phyloP scores from a whole-genome alignment of 179 eudicot species.

The Patellifolia procumbens region DNA sequence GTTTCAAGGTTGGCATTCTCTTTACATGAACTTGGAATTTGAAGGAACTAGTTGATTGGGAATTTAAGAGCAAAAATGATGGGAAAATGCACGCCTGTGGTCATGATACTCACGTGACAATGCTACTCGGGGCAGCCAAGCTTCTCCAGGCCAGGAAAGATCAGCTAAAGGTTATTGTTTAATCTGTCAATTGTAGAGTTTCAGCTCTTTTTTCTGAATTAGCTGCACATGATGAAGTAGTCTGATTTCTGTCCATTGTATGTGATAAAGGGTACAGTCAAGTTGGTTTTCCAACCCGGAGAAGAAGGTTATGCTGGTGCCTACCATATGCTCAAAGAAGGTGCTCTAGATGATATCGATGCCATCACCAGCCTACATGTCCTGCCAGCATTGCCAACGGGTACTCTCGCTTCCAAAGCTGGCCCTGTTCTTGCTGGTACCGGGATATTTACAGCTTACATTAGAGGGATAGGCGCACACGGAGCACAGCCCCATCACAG shows the following conservation, averaged over 20 bases:
- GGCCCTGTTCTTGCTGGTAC: conserved; percentile 31
- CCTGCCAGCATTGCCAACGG: too few species aligned
- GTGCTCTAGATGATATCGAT: conserved; percentile 19
- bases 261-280: conserved; percentile 49
- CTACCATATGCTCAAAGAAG: conserved; percentile 49
- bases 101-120: conserved; percentile 51
- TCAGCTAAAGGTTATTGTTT: conserved; percentile 36
- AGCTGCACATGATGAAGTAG: background rate
- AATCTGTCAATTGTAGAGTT: background rate
- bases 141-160: conserved; percentile 36
- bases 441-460: too few species aligned
- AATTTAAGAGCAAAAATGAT: conserved; percentile 41
- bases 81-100: conserved; percentile 61
- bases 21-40: conserved; percentile 2
- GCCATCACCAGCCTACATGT: too few species aligned
- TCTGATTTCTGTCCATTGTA: background rate
- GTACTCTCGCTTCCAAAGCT: background rate
- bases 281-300: conserved; percentile 65
- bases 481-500: too few species aligned
- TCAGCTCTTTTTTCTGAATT: background rate
- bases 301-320: conserved; percentile 67
- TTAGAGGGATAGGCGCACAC: too few species aligned
- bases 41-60: conserved; percentile 51
- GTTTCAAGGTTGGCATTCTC: background rate
- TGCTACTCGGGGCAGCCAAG: conserved; percentile 55